A percentile compares a stretch with the other conserved stretches of the same genome.
Evolutionary conservation across 306 rosid species (phyloP).

Genomic region (Fragaria vesca): DNA sequence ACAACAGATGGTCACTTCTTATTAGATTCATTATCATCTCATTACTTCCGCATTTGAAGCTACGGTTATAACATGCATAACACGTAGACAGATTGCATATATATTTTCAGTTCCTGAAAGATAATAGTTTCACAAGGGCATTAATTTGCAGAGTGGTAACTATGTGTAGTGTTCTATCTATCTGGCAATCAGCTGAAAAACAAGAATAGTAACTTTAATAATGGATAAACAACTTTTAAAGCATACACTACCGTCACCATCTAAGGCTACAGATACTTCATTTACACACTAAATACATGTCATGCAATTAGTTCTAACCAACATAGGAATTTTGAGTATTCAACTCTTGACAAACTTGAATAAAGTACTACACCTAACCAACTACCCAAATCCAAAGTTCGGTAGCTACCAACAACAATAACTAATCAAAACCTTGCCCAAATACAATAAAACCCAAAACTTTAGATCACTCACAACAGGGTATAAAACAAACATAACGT

Average conservation of each 20-base stretch:
- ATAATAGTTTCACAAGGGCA: neutral
- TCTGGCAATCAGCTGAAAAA: neutral
- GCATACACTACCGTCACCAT: conserved; percentile 10
- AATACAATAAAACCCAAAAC: neutral
- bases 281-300: neutral
- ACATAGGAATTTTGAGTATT: neutral
- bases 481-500: neutral
- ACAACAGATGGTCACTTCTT: neutral
- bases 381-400: neutral
- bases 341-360: neutral
- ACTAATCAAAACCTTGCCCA: neutral
- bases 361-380: conserved; percentile 2
- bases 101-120: neutral
- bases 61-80: neutral
- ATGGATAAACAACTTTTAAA: neutral
- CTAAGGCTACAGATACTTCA: neutral
- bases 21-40: neutral
- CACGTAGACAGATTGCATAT: neutral
- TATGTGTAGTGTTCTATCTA: neutral
- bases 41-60: neutral
- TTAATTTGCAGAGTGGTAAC: neutral
- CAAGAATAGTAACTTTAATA: neutral
- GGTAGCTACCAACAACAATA: neutral
- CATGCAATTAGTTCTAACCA: neutral
- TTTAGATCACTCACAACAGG: neutral